A percentile compares a stretch with the other conserved stretches of the same genome.
Conservation (phyloP, 73 alveolate species). For the Paramecium sexaurelia region DNA sequence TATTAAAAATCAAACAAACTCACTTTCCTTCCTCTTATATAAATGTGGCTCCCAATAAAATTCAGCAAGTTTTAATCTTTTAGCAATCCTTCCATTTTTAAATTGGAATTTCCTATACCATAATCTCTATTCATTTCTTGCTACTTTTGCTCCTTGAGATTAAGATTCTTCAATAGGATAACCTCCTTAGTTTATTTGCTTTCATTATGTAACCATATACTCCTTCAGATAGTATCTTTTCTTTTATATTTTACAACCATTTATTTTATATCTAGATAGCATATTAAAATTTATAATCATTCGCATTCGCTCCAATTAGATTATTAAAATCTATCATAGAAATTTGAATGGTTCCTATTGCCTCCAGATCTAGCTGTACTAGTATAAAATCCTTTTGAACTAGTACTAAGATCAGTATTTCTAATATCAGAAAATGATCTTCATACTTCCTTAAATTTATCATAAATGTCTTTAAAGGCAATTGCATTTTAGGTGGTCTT, state of each 20-base stretch:
- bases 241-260: constrained; percentile 39
- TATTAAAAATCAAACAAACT: constrained; percentile 36
- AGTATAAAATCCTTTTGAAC: background rate
- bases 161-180: constrained; percentile 42
- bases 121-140: constrained; percentile 50
- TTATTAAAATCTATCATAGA: background rate
- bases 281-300: background rate
- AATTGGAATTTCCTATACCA: background rate
- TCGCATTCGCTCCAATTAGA: background rate
- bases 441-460: background rate
- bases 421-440: background rate
- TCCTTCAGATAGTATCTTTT: constrained; percentile 65
- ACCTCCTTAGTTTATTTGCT: constrained; percentile 59
- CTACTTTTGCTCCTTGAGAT: constrained; percentile 57
- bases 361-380: background rate
- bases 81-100: background rate
- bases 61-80: constrained; percentile 47
- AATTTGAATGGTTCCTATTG: background rate
- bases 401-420: background rate
- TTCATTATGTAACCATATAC: constrained; percentile 59
- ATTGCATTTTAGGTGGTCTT: background rate
- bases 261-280: background rate
- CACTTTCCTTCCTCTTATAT: background rate
- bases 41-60: constrained; percentile 50
- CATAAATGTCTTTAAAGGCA: background rate